Conservation (phyloP, 768 basidiomycete genomes). For the Serendipita sp. region DNA sequence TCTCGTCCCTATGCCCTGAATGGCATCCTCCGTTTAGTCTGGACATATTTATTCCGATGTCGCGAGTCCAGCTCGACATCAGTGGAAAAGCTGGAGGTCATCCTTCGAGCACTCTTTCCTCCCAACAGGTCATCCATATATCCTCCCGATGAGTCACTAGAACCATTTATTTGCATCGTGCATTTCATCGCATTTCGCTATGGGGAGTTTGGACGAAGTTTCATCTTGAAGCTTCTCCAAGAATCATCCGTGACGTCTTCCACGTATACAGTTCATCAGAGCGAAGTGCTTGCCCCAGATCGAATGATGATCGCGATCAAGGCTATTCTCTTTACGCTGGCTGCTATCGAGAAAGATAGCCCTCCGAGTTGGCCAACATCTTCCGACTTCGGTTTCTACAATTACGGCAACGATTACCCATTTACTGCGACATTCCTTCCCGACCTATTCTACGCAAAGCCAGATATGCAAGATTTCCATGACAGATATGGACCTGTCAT, state of each 20-base stretch:
- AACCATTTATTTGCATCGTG: constrained; percentile 59
- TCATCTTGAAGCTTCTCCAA: constrained; percentile 68
- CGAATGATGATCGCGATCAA: constrained; percentile 58
- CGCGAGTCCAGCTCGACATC: constrained; percentile 69
- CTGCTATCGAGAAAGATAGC: constrained; percentile 56
- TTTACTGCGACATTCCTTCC: constrained; percentile 52
- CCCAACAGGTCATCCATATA: constrained; percentile 41
- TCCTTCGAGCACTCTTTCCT: constrained; percentile 71
- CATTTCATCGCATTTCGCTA: constrained; percentile 76
- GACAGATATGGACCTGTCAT: constrained; percentile 46
- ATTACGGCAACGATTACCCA: constrained; percentile 47
- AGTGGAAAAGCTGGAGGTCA: constrained; percentile 58
- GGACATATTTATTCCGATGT: constrained; percentile 93
- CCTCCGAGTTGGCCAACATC: constrained; percentile 66
- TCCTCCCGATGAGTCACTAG: constrained; percentile 59
- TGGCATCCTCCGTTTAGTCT: constrained; percentile 66
- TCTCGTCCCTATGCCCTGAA: constrained; percentile 60
- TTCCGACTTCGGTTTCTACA: constrained; percentile 43
- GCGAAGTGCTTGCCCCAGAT: constrained; percentile 40
- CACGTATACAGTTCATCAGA: constrained; percentile 21
- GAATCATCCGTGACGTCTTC: constrained; percentile 32
- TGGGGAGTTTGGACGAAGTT: constrained; percentile 69
- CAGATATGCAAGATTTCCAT: constrained; percentile 57
- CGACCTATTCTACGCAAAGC: constrained; percentile 36
- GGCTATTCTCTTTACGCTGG: constrained; percentile 59